Evolutionary conservation across 345 rosid genomes (phyloP), one percentile per base, ranked within the genome.

Genomic region (Tarenaya hassleriana): DNA sequence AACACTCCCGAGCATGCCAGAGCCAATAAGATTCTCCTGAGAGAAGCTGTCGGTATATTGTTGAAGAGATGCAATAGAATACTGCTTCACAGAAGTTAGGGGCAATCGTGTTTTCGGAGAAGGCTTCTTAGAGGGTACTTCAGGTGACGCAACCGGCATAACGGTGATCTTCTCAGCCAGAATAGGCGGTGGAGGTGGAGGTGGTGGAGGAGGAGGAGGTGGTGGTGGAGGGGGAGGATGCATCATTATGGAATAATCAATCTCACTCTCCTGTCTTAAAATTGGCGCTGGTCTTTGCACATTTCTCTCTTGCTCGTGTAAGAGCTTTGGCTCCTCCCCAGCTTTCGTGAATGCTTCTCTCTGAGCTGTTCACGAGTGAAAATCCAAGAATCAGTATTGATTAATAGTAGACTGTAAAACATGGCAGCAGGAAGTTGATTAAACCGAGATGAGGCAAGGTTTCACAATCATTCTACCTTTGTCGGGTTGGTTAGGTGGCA

Each of bases 11-110:
- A 92, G 85, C 97, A 83, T 92, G 58, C 99, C 99, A 4, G 73
- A 68, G 59, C 95, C 97, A 21, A 92, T 70, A 46, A 81, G 70
- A 71, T 86, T 92, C 48, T 88, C 97, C 71, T 74, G 94, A 66
- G 95, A 78, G 77, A 92, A 92, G 82, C 99, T 92, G 52, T 83
- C 83, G 18, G 99, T 92, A 58, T 74, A 86, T 61, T 83, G 97
- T 62, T 92, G 99, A 77, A 92, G 99, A 50, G 83, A 76, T 41
- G 99, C 99, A 56, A 92, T 83, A 47, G 84, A 81, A 62, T 79
- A 92, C 56, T 77, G 74, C 75, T 69, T 86, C 35, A 88, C 97
- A 67, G 90, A 83, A 33, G 78, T 69, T 19, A 45, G 20, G 32
- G 64, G 79, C 12, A 53, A 69, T 16, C 34, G 66, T 20, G 59